A percentile compares a stretch with the other conserved stretches of the same genome.
Evolutionary conservation across 2,329 filamentous ascomycete species (phyloP).

Genomic region (Sclerotinia trifoliorum): DNA sequence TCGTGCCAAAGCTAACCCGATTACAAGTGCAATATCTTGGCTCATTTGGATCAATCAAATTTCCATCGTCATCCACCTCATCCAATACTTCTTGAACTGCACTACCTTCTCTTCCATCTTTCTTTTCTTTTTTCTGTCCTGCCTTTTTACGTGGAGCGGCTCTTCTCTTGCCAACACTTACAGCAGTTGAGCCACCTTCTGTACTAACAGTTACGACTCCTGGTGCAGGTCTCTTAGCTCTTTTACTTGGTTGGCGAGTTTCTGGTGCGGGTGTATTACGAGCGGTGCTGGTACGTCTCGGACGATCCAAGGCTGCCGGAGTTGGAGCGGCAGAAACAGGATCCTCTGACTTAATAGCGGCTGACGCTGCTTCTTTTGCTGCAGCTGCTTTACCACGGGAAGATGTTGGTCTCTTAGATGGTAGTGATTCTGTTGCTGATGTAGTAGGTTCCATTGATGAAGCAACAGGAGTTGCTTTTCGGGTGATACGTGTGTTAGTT

Average conservation of each 20-base stretch:
- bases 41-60: conserved; percentile 72
- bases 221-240: conserved; percentile 68
- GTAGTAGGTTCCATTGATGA: conserved; percentile 28
- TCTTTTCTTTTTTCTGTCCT: conserved; percentile 45
- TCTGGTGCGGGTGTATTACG: conserved; percentile 46
- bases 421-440: conserved; percentile 27
- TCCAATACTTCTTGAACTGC: conserved; percentile 51
- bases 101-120: conserved; percentile 44
- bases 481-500: conserved; percentile 19
- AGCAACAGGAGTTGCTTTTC: conserved; percentile 20
- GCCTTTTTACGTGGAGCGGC: conserved; percentile 66
- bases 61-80: conserved; percentile 66
- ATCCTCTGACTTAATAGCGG: conserved; percentile 31
- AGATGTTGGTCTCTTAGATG: conserved; percentile 37
- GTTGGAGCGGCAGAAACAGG: conserved; percentile 23
- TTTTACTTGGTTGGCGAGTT: conserved; percentile 50
- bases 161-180: conserved; percentile 70
- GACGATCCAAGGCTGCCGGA: conserved; percentile 35
- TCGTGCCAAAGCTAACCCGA: conserved; percentile 75
- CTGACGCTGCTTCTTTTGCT: conserved; percentile 31
- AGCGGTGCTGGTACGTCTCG: conserved; percentile 41
- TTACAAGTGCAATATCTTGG: conserved; percentile 76
- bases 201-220: conserved; percentile 58
- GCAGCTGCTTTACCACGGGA: conserved; percentile 39
- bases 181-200: conserved; percentile 48